Evolutionary conservation across 73 alveolate genomes (phyloP), one percentile per base, ranked within the genome.

Genomic region (Blepharisma japonicum): DNA sequence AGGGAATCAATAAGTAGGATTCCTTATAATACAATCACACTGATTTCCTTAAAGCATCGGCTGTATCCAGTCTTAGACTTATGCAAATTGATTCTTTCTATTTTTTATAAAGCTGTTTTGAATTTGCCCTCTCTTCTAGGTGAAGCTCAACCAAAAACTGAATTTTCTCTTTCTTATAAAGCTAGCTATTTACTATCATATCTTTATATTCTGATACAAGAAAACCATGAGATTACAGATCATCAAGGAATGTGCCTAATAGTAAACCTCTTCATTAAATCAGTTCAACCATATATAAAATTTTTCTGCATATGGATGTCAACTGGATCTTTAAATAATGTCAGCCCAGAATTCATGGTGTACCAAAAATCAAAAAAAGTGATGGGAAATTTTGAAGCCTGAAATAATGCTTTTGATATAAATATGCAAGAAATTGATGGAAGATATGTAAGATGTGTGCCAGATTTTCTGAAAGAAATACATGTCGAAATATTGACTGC

Each of bases 241-340:
- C 74, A 61, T 61, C 23, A n/a, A 9, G 14, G 49, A 14, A 14
- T 61, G 14, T 61, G 47, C 23, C 14, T 61, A 1, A 2, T 61
- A 8, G 74, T 61, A 25, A 61, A 39, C n/a, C 47, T 61, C 18
- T 61, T 61, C 23, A n/a, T 61, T 1, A 61, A 14, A 14, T 20
- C 49, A 14, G 18, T 61, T 2, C 39, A 25, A 14, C 74, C 74
- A 9, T 61, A 14, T 25, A 61, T 61, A 8, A 25, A 25, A 18
- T n/a, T 14, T 25, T 61, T 61, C 18, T 8, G 47, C 47, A 25
- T 14, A 61, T 61, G 74, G 74, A n/a, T 61, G 49, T 18, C 74
- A 2, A n/a, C 14, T 14, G 74, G 74, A 8, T 14, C 74, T 20
- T n/a, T 61, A 14, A 25, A 61, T 61, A 39, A 39, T 20, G 47